Base-by-base conservation (phyloP, 192 early-diverging fungal genomes). In the Coemansia sp. region DNA sequence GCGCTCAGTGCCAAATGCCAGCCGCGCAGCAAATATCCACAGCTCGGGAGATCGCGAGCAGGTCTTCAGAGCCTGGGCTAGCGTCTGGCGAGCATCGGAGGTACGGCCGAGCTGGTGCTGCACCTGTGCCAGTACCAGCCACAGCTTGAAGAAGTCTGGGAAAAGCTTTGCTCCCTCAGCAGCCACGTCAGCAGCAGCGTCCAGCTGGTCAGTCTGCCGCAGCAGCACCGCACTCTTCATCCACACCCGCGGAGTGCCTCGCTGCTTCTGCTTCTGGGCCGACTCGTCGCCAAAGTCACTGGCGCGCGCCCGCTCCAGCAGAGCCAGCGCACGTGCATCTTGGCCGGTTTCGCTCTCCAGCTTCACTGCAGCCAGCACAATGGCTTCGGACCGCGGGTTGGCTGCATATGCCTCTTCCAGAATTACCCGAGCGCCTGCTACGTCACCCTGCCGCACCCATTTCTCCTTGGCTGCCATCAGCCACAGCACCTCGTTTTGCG, bases 401-500 rank as follows among this genome's bases (percentile, higher is more conserved):
- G 94, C 93, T 9, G 81, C 80, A 72, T 93, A 94, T 5, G 95
- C 95, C 47, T 84, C 82, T 32, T 85, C 88, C 15, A 99, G 80
- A 50, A 96, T 91, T 11, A 63, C 72, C 23, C 93, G 87, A 10
- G 95, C 96, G 18, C 84, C 90, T 5, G 81, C 76, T 12, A 98
- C 81, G 62, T 94, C 88, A 6, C 87, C 86, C 11, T 82, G 80
- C 3, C 26, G 30, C 14, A 85, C 50, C 96, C 96, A 97, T 66
- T 90, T 90, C 46, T 96, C 93, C 64, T 97, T 96, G 26, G 96
- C 96, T 0, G 83, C 88, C 90, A 97, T 97, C 26, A 99, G 81
- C 96, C 96, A 99, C 42, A 99, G 76, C 2, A 91, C 81, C 68
- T 99, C 93, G 15, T 87, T 88, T 37, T 92, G 88, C 40, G 95